These are phyloP conservation scores for barley (Hordeum vulgare) DNA, from an alignment of 176 grass and related monocot species.

Conservation along the genomic window MorexV3_pseudomolecules_assembly NC_058520.1:532321498-532321997, in stretches of 20 bases:
- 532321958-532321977: not conserved
- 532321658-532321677: too few species aligned
- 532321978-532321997: not conserved
- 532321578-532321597: not conserved
- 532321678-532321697: too few species aligned
- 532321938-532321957: not conserved
- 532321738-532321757: not conserved
- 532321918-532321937: constrained; percentile 2
- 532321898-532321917: not conserved
- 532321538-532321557: constrained; percentile 4
- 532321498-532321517: not conserved
- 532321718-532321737: not conserved
- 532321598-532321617: constrained; percentile 4
- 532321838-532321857: not conserved
- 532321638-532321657: constrained; percentile 1
- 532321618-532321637: constrained; percentile 6
- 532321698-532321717: not conserved
- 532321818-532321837: too few species aligned
- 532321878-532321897: not conserved
- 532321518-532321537: constrained; percentile 25
- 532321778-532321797: not conserved
- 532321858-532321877: not conserved
- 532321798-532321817: too few species aligned
- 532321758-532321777: not conserved
- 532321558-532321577: constrained; percentile 29